Evolutionary conservation across 352 stramenopile genomes (phyloP).

Genomic region (Elongisporangium senticosum): DNA sequence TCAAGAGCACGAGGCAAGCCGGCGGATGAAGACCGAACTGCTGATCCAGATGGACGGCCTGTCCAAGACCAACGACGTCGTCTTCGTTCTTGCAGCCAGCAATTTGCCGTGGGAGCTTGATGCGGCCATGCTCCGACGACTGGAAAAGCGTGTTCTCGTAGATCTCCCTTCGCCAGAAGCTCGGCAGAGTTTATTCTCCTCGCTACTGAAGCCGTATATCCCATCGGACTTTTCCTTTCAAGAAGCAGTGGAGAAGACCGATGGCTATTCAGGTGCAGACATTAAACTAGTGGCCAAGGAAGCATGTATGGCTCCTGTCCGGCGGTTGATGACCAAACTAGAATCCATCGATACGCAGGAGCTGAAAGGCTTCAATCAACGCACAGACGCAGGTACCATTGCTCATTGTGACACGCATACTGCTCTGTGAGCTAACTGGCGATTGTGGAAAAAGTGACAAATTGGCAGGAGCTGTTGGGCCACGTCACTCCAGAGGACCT

Average conservation of each 20-base stretch:
- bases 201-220: slow-evolving; percentile 56
- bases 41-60: slow-evolving; percentile 86
- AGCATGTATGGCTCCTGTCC: slow-evolving; percentile 76
- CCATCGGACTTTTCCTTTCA: slow-evolving; percentile 43
- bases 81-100: slow-evolving; percentile 79
- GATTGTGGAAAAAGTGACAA: slow-evolving; percentile 9
- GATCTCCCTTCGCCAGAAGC: slow-evolving; percentile 63
- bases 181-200: slow-evolving; percentile 46
- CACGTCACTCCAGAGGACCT: slow-evolving; percentile 55
- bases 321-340: slow-evolving; percentile 59
- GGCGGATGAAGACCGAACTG: slow-evolving; percentile 84
- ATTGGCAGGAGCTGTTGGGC: slow-evolving; percentile 60
- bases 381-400: slow-evolving; percentile 8
- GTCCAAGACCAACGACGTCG: slow-evolving; percentile 70
- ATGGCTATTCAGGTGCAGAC: slow-evolving; percentile 78
- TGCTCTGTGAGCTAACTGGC: not conserved
- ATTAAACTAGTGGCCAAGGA: slow-evolving; percentile 86
- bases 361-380: slow-evolving; percentile 15
- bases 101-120: slow-evolving; percentile 83
- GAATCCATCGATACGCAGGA: slow-evolving; percentile 31
- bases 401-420: too few species aligned
- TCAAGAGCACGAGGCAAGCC: slow-evolving; percentile 81
- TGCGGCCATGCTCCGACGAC: slow-evolving; percentile 67
- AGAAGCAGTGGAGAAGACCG: slow-evolving; percentile 40
- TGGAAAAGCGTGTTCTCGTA: slow-evolving; percentile 83